Evolutionary conservation across 768 basidiomycete species (phyloP).

Genomic region (Suillus subaureus): DNA sequence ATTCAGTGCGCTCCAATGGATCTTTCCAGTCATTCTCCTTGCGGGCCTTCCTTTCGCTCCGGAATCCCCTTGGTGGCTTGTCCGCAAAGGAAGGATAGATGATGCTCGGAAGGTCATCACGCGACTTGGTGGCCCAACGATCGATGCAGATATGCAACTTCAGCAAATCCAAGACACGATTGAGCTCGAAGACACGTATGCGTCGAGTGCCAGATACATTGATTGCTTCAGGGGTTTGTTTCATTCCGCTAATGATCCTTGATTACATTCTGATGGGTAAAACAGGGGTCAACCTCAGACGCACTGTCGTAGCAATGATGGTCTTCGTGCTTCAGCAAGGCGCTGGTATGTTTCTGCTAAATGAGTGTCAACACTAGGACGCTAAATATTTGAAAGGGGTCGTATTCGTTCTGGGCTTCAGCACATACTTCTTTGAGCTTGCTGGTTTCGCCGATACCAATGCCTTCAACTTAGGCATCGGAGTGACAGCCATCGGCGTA

Average conservation of each 20-base stretch:
- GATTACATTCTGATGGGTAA: not conserved
- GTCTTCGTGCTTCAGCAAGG: slow-evolving; percentile 32
- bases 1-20: slow-evolving; percentile 33
- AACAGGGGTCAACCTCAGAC: slow-evolving; percentile 25
- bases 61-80: slow-evolving; percentile 38
- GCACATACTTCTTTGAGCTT: slow-evolving; percentile 40
- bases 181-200: slow-evolving; percentile 30
- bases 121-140: slow-evolving; percentile 22
- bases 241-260: not conserved
- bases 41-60: slow-evolving; percentile 34
- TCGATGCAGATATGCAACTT: slow-evolving; percentile 25
- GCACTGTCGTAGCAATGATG: slow-evolving; percentile 32
- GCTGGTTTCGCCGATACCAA: slow-evolving; percentile 30
- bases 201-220: slow-evolving; percentile 27
- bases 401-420: slow-evolving; percentile 29
- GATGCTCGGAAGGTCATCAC: slow-evolving; percentile 25
- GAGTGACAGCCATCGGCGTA: slow-evolving; percentile 31
- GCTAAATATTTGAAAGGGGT: slow-evolving; percentile 20
- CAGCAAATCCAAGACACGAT: slow-evolving; percentile 33
- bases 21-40: slow-evolving; percentile 34
- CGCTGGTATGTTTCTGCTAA: slow-evolving; percentile 19
- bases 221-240: slow-evolving; percentile 34
- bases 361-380: not conserved
- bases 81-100: slow-evolving; percentile 29
- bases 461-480: slow-evolving; percentile 35